phyloP scores from a whole-genome alignment of 1,139 yeast species.

The Ashbya aceris region DNA sequence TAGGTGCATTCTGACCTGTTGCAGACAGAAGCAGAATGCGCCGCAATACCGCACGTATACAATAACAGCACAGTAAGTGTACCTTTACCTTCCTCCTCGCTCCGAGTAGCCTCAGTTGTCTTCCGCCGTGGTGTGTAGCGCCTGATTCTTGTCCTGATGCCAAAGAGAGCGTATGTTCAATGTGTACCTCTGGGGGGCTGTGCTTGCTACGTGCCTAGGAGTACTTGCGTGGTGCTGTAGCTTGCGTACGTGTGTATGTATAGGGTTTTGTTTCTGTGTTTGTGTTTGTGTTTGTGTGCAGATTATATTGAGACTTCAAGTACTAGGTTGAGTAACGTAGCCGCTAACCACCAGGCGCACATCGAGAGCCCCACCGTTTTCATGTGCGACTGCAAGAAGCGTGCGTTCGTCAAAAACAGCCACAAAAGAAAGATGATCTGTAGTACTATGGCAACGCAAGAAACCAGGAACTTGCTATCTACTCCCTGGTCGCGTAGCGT shows the following conservation, averaged over 20 bases:
- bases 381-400: slow-evolving; percentile 10
- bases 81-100: not conserved
- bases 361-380: slow-evolving; percentile 20
- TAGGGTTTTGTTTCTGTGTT: not conserved
- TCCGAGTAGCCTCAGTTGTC: not conserved
- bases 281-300: slow-evolving; percentile 3
- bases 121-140: no score
- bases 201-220: not conserved
- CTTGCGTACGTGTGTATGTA: slow-evolving; percentile 1
- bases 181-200: not conserved
- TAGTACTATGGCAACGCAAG: slow-evolving; percentile 17
- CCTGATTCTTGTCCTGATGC: no score
- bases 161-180: no score
- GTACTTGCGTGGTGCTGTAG: not conserved
- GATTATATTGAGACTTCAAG: slow-evolving; percentile 12
- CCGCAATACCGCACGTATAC: no score
- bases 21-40: no score
- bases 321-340: slow-evolving; percentile 22
- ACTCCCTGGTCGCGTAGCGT: slow-evolving; percentile 12
- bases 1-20: not conserved
- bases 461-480: slow-evolving; percentile 21
- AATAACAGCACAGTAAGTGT: no score
- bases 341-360: slow-evolving; percentile 25
- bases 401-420: slow-evolving; percentile 2
- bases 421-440: slow-evolving; percentile 15